Percentiles rank a stretch among this genome's conserved stretches.
phyloP scores from a whole-genome alignment of 2,329 filamentous ascomycete genomes.

The Aspergillus sp. region DNA sequence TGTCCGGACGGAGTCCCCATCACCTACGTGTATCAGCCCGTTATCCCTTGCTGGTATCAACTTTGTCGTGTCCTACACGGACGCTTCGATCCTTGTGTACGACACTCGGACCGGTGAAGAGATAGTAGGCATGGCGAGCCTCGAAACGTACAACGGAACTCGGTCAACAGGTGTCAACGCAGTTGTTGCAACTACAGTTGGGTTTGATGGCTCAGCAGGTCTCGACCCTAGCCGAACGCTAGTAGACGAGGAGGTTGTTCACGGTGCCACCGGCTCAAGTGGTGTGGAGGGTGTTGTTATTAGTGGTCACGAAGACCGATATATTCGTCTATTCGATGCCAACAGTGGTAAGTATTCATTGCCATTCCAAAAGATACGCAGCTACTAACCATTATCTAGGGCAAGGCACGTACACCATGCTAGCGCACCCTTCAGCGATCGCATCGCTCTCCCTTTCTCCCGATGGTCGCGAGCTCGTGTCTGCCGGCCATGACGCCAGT shows the following conservation, averaged over 20 bases:
- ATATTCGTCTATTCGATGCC: conserved; percentile 96
- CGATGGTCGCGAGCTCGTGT: conserved; percentile 91
- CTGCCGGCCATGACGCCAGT: conserved; percentile 92
- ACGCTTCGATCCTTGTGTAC: conserved; percentile 88
- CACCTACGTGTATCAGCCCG: conserved; percentile 90
- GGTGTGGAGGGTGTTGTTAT: conserved; percentile 93
- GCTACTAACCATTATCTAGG: conserved; percentile 58
- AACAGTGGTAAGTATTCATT: conserved; percentile 80
- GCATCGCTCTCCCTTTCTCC: conserved; percentile 89
- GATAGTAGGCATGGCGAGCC: conserved; percentile 87
- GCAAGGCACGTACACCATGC: conserved; percentile 99
- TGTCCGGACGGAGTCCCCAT: conserved; percentile 67
- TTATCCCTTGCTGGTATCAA: conserved; percentile 80
- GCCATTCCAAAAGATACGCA: not conserved
- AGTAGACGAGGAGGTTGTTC: conserved; percentile 72
- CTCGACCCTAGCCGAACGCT: conserved; percentile 67
- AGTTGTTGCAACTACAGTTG: conserved; percentile 83
- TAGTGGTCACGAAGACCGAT: conserved; percentile 94
- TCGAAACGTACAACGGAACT: conserved; percentile 91
- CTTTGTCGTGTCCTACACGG: conserved; percentile 91
- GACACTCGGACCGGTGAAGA: conserved; percentile 92
- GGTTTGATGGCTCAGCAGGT: conserved; percentile 69
- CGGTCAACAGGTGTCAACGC: conserved; percentile 83
- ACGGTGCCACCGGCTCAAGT: conserved; percentile 80
- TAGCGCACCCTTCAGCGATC: conserved; percentile 92